Base-by-base conservation (phyloP, 306 rosid genomes). In the Ochetophila trinervis region DNA sequence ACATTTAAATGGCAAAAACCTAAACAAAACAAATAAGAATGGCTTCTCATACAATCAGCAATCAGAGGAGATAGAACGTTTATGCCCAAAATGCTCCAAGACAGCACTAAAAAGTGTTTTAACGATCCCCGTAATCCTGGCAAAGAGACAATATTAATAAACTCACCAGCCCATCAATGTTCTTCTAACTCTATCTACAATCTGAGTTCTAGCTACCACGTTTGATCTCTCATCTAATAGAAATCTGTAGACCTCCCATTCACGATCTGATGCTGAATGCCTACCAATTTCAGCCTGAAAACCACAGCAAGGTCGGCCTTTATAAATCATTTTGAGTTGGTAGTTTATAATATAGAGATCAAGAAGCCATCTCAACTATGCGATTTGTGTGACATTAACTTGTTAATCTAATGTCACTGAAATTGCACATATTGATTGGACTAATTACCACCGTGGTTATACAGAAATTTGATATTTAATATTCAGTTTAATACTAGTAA, bases 201-300 rank as follows among this genome's bases (percentile, higher is more conserved):
- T 85, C 80, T 77, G 87, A 79, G 79, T 79, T 78, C 87, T 83
- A 66, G 80, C 84, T 37, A 53, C 74, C 58, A 61, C 56, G 53
- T 59, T 62, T 8, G 84, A 67, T 59, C 78, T 83, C 83, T 89
- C 96, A 62, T 87, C 96, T 84, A 89, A 72, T 47, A 87, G 86
- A 78, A 87, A 87, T 48, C 83, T 85, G 83, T 87, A 89, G 44
- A 89, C 86, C 68, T 89, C 96, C 96, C 94, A 89, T 81, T 87
- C 86, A n/a, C 82, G 94, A 65, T 76, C 91, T 27, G 83, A 73
- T 44, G 87, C 80, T 30, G 81, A 77, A 72, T 77, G 76, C 81
- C 96, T 78, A 67, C 94, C 91, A 42, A 87, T 88, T 71, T 85
- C 96, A 73, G 96, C 96, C 94, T 89, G 76, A 52, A 53, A 69